phyloP scores from a whole-genome alignment of 805 yeast genomes.

The Nadsonia fulvescens region DNA sequence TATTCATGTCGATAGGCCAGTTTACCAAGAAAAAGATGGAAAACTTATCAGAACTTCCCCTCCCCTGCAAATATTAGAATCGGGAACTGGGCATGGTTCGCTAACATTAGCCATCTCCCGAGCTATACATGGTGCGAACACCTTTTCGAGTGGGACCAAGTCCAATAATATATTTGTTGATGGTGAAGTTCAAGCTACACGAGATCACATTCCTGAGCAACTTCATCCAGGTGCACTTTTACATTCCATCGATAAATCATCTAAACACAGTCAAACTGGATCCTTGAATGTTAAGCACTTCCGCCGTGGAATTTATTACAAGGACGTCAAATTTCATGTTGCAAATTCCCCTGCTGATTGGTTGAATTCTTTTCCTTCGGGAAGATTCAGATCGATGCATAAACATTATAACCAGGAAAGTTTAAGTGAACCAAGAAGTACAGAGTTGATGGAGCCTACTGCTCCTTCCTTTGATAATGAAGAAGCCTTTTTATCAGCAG shows the following conservation, averaged over 20 bases:
- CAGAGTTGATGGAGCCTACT: conserved; percentile 10
- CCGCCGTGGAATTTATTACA: conserved; percentile 24
- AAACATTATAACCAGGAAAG: conserved; percentile 13
- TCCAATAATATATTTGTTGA: too few species aligned
- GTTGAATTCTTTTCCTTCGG: too few species aligned
- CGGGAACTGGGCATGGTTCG: conserved; percentile 41
- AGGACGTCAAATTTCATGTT: conserved; percentile 29
- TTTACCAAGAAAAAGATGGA: conserved; percentile 1
- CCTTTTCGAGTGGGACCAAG: too few species aligned
- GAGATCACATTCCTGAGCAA: conserved; percentile 12
- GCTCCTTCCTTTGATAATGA: conserved; percentile 7
- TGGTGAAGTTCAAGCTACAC: too few species aligned
- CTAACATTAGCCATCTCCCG: conserved; percentile 26
- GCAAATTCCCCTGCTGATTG: conserved; percentile 25
- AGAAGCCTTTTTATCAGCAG: conserved; percentile 20
- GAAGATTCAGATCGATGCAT: too few species aligned
- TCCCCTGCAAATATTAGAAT: conserved; percentile 29
- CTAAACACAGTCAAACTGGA: conserved; percentile 26
- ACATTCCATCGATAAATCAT: conserved; percentile 27
- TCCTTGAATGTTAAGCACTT: conserved; percentile 23
- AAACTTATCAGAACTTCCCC: conserved; percentile 4
- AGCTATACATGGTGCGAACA: conserved; percentile 28
- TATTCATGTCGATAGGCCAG: conserved; percentile 18
- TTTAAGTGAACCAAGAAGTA: conserved; percentile 11
- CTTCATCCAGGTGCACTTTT: conserved; percentile 21